Conservation (phyloP, 2,329 filamentous ascomycete genomes). For the Trichoderma citrinoviride region DNA sequence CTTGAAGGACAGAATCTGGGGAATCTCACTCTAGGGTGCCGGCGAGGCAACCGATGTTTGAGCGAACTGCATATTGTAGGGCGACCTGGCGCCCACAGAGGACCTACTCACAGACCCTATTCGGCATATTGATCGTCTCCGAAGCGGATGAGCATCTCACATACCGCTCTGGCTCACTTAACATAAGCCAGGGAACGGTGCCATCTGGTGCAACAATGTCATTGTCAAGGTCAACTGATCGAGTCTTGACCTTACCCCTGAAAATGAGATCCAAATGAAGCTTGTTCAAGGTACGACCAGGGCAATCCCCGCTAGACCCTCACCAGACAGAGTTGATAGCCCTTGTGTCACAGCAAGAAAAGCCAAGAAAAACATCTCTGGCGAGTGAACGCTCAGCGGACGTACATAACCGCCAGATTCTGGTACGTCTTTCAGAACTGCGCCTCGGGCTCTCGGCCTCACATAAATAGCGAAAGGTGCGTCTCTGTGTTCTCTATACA, state of each 20-base stretch:
- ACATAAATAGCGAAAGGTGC: neutral
- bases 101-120: neutral
- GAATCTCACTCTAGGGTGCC: too few species aligned
- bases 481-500: neutral
- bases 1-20: neutral
- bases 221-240: neutral
- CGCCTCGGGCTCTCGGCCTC: neutral
- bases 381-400: neutral
- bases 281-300: neutral
- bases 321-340: neutral
- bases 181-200: neutral
- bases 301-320: neutral
- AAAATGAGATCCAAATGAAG: neutral
- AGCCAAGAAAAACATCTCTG: neutral
- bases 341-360: neutral
- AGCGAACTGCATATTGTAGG: too few species aligned
- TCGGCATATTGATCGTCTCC: neutral
- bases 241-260: neutral
- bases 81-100: neutral
- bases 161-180: neutral
- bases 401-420: neutral
- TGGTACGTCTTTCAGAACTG: neutral
- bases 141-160: neutral
- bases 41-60: too few species aligned
- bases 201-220: neutral